Conservation (phyloP, 768 basidiomycete species). For the Mycena haematopus region DNA sequence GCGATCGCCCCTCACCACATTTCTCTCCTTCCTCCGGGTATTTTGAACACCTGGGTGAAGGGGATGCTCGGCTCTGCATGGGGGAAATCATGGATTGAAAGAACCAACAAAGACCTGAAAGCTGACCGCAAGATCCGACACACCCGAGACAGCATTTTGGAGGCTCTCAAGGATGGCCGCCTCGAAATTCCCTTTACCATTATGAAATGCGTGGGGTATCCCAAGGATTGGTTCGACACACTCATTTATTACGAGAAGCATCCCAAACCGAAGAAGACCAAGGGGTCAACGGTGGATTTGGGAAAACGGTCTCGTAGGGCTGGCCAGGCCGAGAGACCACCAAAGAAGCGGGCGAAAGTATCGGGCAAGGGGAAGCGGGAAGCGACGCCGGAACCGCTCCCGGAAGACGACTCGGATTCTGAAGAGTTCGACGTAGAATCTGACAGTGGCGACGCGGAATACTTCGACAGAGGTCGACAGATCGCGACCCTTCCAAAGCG, state of each 20-base stretch:
- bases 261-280: conserved; percentile 22
- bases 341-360: background rate
- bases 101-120: background rate
- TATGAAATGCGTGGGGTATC: conserved; percentile 33
- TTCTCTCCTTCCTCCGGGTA: conserved; percentile 10
- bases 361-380: background rate
- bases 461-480: background rate
- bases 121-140: conserved; percentile 3
- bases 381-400: background rate
- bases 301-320: background rate
- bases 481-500: conserved; percentile 4
- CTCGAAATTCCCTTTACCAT: conserved; percentile 29
- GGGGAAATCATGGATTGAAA: conserved; percentile 13
- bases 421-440: background rate
- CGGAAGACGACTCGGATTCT: background rate
- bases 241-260: conserved; percentile 25
- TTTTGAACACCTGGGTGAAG: conserved; percentile 16
- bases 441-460: background rate
- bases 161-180: conserved; percentile 30
- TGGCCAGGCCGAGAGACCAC: background rate
- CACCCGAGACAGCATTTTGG: conserved; percentile 12
- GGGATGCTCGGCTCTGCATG: conserved; percentile 9
- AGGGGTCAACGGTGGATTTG: background rate
- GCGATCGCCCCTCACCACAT: conserved; percentile 27
- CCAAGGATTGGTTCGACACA: conserved; percentile 30